phyloP scores from a whole-genome alignment of 1,139 yeast genomes.

The Hansenula lynferdii region DNA sequence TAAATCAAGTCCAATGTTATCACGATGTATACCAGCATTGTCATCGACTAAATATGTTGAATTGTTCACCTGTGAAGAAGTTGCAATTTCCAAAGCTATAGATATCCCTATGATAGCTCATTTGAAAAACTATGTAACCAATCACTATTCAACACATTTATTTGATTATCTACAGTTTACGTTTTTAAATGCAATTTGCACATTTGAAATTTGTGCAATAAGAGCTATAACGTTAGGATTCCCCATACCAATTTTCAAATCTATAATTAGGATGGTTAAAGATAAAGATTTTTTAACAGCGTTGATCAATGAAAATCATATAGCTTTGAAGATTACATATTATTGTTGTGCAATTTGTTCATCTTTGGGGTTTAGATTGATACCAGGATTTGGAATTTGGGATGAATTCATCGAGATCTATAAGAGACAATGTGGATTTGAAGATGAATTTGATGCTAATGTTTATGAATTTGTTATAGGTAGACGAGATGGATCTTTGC shows the following conservation, averaged over 20 bases:
- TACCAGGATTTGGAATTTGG: conserved; percentile 21
- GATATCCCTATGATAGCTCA: conserved; percentile 3
- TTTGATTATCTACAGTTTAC: conserved; percentile 1
- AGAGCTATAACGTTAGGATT: conserved; percentile 13
- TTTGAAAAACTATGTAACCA: conserved; percentile 5
- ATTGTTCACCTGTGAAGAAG: conserved; percentile 6
- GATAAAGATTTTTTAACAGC: conserved; percentile 6
- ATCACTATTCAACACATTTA: too few relatives aligned
- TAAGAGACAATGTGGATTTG: conserved; percentile 13
- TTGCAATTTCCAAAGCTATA: background rate
- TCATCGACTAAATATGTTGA: conserved; percentile 9
- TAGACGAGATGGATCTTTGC: background rate
- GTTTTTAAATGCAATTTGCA: conserved; percentile 8
- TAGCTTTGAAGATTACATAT: conserved; percentile 18
- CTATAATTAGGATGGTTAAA: conserved; percentile 7
- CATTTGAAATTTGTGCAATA: conserved; percentile 14
- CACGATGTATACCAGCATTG: background rate
- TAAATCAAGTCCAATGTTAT: background rate
- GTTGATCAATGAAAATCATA: conserved; percentile 11
- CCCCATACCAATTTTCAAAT: conserved; percentile 15
- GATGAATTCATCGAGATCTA: conserved; percentile 19
- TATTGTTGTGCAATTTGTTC: conserved; percentile 16
- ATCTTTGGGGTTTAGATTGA: conserved; percentile 16
- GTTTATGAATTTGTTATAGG: conserved; percentile 10
- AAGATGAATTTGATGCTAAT: conserved; percentile 13